phyloP scores from a whole-genome alignment of 169 alveolate genomes.

The Cryptosporidium felis region DNA sequence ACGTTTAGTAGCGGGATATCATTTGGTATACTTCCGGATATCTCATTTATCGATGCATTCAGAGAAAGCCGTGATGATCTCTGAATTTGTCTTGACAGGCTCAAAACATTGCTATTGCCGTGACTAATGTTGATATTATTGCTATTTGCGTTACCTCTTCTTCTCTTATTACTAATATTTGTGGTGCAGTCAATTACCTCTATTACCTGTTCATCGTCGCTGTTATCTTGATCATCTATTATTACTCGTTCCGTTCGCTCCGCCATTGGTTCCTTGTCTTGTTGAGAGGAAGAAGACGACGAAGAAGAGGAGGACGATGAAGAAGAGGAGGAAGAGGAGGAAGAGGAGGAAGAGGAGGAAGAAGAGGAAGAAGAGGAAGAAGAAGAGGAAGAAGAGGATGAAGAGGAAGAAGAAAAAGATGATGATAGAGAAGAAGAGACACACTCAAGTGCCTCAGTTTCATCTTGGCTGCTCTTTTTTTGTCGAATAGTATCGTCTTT shows the following conservation, averaged over 20 bases:
- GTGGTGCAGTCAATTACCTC: slow-evolving; percentile 36
- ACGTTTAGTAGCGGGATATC: slow-evolving; percentile 34
- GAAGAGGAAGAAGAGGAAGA: no score
- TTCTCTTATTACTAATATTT: not conserved
- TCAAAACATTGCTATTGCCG: no score
- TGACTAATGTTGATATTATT: no score
- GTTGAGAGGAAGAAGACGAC: not conserved
- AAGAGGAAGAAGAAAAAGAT: not conserved
- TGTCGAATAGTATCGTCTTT: no score
- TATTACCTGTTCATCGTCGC: slow-evolving; percentile 38
- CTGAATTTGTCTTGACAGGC: no score
- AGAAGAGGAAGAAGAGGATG: not conserved
- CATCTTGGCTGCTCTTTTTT: no score
- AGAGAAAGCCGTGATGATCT: not conserved
- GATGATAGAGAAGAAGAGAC: not conserved
- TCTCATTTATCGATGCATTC: not conserved
- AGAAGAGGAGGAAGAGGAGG: not conserved
- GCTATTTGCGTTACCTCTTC: no score
- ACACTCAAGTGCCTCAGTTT: no score
- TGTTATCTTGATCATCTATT: not conserved
- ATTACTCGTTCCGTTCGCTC: not conserved
- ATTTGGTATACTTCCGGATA: not conserved
- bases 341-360: not conserved
- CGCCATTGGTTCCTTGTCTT: not conserved
- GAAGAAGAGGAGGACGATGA: no score